Evolutionary conservation across 2,329 filamentous ascomycete species (phyloP).

Genomic region (Penicillium sp.): DNA sequence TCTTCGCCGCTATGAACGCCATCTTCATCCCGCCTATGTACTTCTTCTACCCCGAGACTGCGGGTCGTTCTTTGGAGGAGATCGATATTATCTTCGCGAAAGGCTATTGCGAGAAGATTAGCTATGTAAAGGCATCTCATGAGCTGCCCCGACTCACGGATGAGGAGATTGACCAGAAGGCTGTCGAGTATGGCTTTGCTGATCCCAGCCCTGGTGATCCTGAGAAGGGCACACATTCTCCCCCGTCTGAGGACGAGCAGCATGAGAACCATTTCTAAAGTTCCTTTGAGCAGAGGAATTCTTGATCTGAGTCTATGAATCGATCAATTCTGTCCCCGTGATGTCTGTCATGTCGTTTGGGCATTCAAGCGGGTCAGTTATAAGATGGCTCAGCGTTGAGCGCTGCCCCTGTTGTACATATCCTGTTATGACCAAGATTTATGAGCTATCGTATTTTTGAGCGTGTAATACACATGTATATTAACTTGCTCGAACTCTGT

Average conservation of each 20-base stretch:
- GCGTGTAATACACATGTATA: too few relatives aligned
- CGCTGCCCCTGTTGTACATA: conserved; percentile 7
- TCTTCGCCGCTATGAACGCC: conserved; percentile 46
- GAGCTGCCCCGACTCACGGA: conserved; percentile 38
- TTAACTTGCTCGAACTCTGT: too few relatives aligned
- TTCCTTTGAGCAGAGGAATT: too few relatives aligned
- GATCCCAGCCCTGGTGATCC: conserved; percentile 18
- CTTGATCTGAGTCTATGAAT: background rate
- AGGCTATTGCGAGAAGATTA: conserved; percentile 46
- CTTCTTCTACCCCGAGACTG: conserved; percentile 58
- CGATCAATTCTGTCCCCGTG: background rate
- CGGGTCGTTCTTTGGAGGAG: conserved; percentile 47
- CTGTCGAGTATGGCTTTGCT: conserved; percentile 34
- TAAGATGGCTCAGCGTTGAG: conserved; percentile 15
- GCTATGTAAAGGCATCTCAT: conserved; percentile 36
- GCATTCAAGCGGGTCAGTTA: background rate
- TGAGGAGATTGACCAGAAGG: conserved; percentile 38
- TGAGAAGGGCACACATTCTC: conserved; percentile 25
- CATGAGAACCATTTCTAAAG: conserved; percentile 11
- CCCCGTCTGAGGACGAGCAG: conserved; percentile 15
- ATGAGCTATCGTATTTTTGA: too few relatives aligned
- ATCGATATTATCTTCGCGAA: conserved; percentile 50
- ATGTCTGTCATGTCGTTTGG: background rate
- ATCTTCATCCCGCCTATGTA: conserved; percentile 55
- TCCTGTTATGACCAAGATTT: too few relatives aligned